These are phyloP conservation scores for Phytopythium boreale DNA, from an alignment of 352 stramenopile genomes.

Conservation along the genomic window DNA sequence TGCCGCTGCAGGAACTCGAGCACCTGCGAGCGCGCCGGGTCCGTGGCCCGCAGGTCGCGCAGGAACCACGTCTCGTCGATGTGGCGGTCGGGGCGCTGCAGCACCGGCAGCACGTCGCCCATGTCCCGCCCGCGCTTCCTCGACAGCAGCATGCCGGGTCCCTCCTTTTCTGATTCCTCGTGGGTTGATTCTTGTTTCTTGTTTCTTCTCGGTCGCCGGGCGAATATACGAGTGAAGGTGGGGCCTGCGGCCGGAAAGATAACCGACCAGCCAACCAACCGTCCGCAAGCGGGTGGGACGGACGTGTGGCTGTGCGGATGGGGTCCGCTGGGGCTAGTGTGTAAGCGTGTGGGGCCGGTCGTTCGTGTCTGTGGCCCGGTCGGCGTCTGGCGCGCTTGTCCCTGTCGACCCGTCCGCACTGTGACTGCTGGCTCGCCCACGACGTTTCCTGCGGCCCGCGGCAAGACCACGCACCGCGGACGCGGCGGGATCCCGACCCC, in stretches of 20 bases:
- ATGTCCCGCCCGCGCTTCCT: constrained; percentile 42
- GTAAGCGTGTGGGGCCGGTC: not conserved
- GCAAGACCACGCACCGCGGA: not conserved
- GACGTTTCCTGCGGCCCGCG: not conserved
- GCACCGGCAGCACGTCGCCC: not conserved
- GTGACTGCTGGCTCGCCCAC: not conserved
- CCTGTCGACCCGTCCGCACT: not conserved
- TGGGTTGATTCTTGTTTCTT: not conserved
- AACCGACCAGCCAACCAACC: not conserved
- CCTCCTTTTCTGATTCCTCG: not conserved
- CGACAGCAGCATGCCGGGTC: constrained; percentile 35
- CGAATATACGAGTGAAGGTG: not conserved
- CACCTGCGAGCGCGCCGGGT: constrained; percentile 15
- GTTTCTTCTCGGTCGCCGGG: not conserved
- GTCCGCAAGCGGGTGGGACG: not conserved
- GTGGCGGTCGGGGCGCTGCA: constrained; percentile 9
- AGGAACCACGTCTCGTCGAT: constrained; percentile 41
- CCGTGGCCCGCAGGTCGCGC: constrained; percentile 23
- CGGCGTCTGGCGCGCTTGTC: not conserved
- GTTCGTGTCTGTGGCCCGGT: not conserved
- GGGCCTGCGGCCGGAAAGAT: not conserved
- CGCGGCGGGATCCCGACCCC: not conserved
- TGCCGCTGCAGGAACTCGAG: constrained; percentile 30
- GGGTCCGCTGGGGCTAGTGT: not conserved
- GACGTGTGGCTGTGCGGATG: not conserved